Evolutionary conservation across 495 filamentous ascomycete species (phyloP), one percentile per base, ranked within the genome.

Genomic region (Podospora bellae-mahoneyi): DNA sequence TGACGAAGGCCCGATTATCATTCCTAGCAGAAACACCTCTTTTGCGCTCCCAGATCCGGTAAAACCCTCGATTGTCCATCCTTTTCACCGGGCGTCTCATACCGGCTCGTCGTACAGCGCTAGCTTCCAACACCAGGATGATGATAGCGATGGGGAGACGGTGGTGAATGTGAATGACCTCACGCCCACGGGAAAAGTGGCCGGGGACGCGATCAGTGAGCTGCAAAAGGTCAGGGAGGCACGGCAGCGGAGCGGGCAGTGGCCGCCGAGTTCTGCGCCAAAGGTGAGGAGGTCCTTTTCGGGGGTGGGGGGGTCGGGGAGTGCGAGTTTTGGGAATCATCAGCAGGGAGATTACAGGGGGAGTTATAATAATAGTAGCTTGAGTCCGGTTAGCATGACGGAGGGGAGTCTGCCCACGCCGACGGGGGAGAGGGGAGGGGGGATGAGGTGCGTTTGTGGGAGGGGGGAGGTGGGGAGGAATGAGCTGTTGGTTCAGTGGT

Each of bases 401-500:
- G 90, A 92, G 62, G 84, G 86, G 15, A 88, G 88, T 69, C 74
- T 90, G 62, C 82, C 84, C 16, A 93, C 88, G 0, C 91, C 91
- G 2, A 87, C 85, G 44, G 85, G 87, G 53, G 68, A 83, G 79
- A 70, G 82, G 78, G 66, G 87, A 78, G 79, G 85, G 81, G 55
- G 77, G 18, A 90, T 92, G 4, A 86, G 92, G 64, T 97, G 93
- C 73, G 79, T 93, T 23, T 96, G 92, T 79, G 86, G 86, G 48
- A 80, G 85, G 66, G 69, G 71, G 54, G 76, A 76, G 54, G 74
- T 71, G 68, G 74, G 72, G 39, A 86, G 87, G 66, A 87, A 89
- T 66, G 88, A 86, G 66, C 84, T 91, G 63, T 89, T 96, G 89
- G 89, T 97, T 71, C 91, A 93, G 80, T 97, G 91, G 91, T 93